Percentiles rank a stretch among this genome's conserved stretches.
Evolutionary conservation across 306 rosid genomes (phyloP).

Genomic region (Hippophae gyantsensis): DNA sequence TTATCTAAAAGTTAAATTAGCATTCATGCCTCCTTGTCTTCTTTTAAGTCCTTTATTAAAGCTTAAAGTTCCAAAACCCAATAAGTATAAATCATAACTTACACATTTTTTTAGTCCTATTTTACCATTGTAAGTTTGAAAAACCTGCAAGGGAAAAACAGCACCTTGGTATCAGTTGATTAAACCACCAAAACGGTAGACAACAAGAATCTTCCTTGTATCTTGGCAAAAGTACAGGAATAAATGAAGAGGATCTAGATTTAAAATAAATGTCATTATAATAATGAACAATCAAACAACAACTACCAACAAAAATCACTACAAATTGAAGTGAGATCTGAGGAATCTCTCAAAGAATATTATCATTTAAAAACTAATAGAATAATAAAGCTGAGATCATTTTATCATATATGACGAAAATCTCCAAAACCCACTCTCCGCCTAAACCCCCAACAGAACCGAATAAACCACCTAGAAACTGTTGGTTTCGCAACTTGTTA

Average conservation of each 20-base stretch:
- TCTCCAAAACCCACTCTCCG: constrained; percentile 61
- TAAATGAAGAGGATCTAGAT: constrained; percentile 50
- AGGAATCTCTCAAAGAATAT: constrained; percentile 65
- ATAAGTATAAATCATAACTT: constrained; percentile 20
- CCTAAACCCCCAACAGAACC: constrained; percentile 60
- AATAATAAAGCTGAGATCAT: constrained; percentile 52
- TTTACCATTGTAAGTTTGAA: constrained; percentile 49
- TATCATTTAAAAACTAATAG: constrained; percentile 42
- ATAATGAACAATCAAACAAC: constrained; percentile 45
- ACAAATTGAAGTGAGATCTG: constrained; percentile 45
- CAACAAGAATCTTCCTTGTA: constrained; percentile 70
- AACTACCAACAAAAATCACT: constrained; percentile 52
- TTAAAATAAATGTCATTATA: constrained; percentile 17
- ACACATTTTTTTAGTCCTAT: constrained; percentile 3
- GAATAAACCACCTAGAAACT: constrained; percentile 34
- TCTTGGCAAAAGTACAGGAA: constrained; percentile 33
- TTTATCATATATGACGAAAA: constrained; percentile 27
- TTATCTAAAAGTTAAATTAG: constrained; percentile 22
- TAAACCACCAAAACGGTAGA: constrained; percentile 87
- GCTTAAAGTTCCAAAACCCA: constrained; percentile 65
- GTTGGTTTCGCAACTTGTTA: constrained; percentile 15
- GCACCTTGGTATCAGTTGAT: constrained; percentile 92
- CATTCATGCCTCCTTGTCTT: constrained; percentile 40
- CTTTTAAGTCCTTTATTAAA: constrained; percentile 25
- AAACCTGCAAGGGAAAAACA: constrained; percentile 85